Conservation (phyloP, 2,329 filamentous ascomycete genomes). For the Plenodomus biglobosus region DNA sequence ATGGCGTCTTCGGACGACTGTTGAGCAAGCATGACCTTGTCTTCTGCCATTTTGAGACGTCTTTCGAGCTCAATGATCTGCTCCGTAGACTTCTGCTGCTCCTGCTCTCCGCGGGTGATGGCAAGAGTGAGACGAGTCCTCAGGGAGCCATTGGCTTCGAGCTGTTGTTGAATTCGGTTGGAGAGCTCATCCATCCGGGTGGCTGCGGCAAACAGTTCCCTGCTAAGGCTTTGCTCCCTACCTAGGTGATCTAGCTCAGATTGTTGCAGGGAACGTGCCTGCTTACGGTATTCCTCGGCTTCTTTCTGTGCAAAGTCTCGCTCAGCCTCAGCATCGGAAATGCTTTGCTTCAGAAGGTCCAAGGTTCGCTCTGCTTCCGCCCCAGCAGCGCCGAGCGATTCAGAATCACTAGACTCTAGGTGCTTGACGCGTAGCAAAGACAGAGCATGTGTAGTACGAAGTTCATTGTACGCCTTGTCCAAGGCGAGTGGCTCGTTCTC, state of each 20-base stretch:
- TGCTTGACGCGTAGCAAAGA: constrained; percentile 67
- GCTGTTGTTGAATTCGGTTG: constrained; percentile 74
- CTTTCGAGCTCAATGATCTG: constrained; percentile 83
- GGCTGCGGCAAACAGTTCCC: constrained; percentile 72
- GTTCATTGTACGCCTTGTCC: constrained; percentile 70
- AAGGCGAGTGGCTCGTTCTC: constrained; percentile 66
- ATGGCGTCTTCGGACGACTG: constrained; percentile 84
- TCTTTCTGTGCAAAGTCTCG: constrained; percentile 71
- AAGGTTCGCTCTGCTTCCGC: constrained; percentile 63
- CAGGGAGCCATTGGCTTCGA: constrained; percentile 74
- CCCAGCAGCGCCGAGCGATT: constrained; percentile 39
- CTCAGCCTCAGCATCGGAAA: constrained; percentile 69
- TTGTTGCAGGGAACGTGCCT: constrained; percentile 60
- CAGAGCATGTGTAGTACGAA: constrained; percentile 70
- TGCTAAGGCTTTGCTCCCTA: constrained; percentile 65
- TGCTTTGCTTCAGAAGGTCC: constrained; percentile 66
- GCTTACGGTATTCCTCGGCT: constrained; percentile 61
- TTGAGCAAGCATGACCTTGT: constrained; percentile 79
- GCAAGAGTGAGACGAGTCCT: constrained; percentile 76
- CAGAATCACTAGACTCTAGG: constrained; percentile 58
- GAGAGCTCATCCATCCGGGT: constrained; percentile 78
- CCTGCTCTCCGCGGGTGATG: constrained; percentile 78
- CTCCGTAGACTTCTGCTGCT: constrained; percentile 76
- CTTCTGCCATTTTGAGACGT: constrained; percentile 78
- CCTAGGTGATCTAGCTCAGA: constrained; percentile 59